Conservation (phyloP, 306 rosid species). For the Lotus japonicus region DNA sequence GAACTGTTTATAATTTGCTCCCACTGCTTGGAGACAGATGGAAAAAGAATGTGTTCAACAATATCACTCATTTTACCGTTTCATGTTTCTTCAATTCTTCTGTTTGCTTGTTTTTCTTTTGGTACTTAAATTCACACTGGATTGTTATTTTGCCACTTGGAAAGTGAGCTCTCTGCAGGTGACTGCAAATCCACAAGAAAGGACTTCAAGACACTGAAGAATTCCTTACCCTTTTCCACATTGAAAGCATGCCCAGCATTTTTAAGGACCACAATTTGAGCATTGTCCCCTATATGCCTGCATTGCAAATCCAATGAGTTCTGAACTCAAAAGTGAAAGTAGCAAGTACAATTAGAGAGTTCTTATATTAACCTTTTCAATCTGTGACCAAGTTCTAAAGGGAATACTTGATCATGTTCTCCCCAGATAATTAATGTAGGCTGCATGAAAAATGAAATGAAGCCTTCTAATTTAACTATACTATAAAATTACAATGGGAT, state of each 20-base stretch:
- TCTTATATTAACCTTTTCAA: slow-evolving; percentile 46
- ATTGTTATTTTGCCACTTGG: background rate
- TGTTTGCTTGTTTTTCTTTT: background rate
- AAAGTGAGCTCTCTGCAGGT: slow-evolving; percentile 10
- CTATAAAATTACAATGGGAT: background rate
- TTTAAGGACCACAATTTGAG: slow-evolving; percentile 55
- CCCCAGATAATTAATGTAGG: slow-evolving; percentile 83
- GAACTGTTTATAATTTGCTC: slow-evolving; percentile 2
- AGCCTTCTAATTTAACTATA: background rate
- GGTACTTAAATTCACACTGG: background rate
- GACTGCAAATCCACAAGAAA: slow-evolving; percentile 37
- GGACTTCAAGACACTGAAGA: slow-evolving; percentile 41
- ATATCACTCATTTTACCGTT: background rate
- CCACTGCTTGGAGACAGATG: background rate
- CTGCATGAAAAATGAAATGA: slow-evolving; percentile 30
- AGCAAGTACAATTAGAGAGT: background rate
- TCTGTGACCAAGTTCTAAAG: slow-evolving; percentile 63
- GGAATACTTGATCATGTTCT: slow-evolving; percentile 66
- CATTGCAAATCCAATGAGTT: slow-evolving; percentile 1
- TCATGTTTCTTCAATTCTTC: background rate
- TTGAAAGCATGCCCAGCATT: slow-evolving; percentile 71
- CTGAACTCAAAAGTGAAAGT: background rate
- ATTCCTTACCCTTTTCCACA: slow-evolving; percentile 56
- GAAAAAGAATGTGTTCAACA: slow-evolving; percentile 12
- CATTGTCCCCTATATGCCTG: slow-evolving; percentile 72